A percentile compares a stretch with the other conserved stretches of the same genome.
Evolutionary conservation across 2,329 filamentous ascomycete species (phyloP).

Genomic region (Penicillium verrucosum): DNA sequence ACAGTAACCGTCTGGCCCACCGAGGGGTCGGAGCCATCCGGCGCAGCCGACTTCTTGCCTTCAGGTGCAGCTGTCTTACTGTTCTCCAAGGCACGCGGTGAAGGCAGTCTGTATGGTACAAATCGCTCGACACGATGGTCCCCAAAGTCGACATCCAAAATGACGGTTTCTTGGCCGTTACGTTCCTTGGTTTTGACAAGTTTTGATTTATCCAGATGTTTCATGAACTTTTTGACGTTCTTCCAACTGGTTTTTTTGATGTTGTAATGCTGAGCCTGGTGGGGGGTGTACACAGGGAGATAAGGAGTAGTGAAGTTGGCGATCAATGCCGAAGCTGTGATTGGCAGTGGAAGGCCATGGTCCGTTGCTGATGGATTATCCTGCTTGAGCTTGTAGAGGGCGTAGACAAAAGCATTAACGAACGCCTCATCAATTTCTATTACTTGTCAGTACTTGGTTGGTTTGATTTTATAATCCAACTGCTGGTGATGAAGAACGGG

Average conservation of each 20-base stretch:
- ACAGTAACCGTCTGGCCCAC: slow-evolving; percentile 46
- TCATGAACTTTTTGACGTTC: slow-evolving; percentile 67
- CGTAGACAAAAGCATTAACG: slow-evolving; percentile 61
- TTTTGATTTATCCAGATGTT: slow-evolving; percentile 61
- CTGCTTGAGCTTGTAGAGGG: slow-evolving; percentile 58
- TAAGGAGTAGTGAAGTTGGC: slow-evolving; percentile 64
- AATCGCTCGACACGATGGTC: slow-evolving; percentile 55
- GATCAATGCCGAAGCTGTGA: slow-evolving; percentile 63
- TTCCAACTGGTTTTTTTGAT: slow-evolving; percentile 72
- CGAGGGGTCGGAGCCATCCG: slow-evolving; percentile 39
- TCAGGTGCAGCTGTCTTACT: slow-evolving; percentile 32
- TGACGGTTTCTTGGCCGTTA: slow-evolving; percentile 61
- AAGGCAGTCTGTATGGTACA: slow-evolving; percentile 60
- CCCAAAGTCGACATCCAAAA: slow-evolving; percentile 63
- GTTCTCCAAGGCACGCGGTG: slow-evolving; percentile 51
- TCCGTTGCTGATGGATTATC: slow-evolving; percentile 52
- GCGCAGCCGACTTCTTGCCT: slow-evolving; percentile 26
- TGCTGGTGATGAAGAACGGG: not conserved
- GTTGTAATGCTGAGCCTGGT: slow-evolving; percentile 56
- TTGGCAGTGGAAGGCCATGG: slow-evolving; percentile 59
- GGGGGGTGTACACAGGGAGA: slow-evolving; percentile 57
- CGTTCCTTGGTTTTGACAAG: slow-evolving; percentile 65
- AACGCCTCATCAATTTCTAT: slow-evolving; percentile 67
- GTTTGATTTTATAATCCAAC: not conserved
- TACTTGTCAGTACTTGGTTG: slow-evolving; percentile 12